phyloP scores from a whole-genome alignment of 768 basidiomycete genomes.

The Leucosporidium creatinivorum region DNA sequence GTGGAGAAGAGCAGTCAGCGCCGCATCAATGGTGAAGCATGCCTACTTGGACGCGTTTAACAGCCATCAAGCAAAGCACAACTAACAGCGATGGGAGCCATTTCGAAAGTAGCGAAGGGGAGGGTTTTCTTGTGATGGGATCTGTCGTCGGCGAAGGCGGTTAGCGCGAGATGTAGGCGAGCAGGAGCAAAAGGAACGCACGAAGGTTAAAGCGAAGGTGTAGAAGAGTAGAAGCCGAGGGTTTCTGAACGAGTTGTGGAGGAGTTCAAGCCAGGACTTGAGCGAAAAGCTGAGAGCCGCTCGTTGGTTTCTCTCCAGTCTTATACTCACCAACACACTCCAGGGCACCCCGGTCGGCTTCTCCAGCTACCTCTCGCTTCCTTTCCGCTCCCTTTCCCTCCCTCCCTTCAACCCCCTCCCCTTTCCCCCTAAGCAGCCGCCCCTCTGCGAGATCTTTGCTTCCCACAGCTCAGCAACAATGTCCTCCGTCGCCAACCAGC shows the following conservation, averaged over 20 bases:
- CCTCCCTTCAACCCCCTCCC: background rate
- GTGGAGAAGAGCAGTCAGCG: too few relatives aligned
- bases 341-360: too few relatives aligned
- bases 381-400: too few relatives aligned
- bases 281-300: background rate
- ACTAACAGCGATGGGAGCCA: constrained; percentile 5
- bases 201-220: background rate
- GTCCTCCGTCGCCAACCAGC: background rate
- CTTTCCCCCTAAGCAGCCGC: background rate
- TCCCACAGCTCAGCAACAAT: background rate
- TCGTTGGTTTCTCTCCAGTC: too few relatives aligned
- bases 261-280: background rate
- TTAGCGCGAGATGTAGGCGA: background rate
- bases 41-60: constrained; percentile 30
- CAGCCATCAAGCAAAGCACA: background rate
- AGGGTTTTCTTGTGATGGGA: background rate
- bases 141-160: background rate
- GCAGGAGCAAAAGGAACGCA: background rate
- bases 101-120: background rate
- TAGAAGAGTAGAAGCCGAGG: background rate
- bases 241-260: background rate
- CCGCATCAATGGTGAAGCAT: background rate
- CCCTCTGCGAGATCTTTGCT: background rate
- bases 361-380: too few relatives aligned
- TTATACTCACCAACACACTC: too few relatives aligned